A percentile compares a stretch with the other conserved stretches of the same genome.
phyloP scores from a whole-genome alignment of 768 basidiomycete genomes.

The Hortiboletus flavorubellus region DNA sequence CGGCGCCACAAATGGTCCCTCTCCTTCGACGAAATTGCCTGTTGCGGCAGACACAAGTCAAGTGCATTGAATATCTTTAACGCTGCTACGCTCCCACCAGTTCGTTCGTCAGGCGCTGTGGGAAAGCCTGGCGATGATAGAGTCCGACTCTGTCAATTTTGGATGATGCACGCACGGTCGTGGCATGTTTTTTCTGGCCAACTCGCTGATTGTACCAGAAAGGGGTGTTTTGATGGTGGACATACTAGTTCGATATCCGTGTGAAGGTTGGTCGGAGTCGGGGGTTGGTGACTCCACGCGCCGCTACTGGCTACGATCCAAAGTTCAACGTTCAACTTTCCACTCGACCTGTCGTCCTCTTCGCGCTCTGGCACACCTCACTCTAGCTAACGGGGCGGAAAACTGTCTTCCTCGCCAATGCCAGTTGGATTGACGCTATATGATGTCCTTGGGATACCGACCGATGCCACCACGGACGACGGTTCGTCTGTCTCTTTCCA shows the following conservation, averaged over 20 bases:
- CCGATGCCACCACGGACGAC: conserved; percentile 48
- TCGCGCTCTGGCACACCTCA: neutral
- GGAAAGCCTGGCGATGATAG: neutral
- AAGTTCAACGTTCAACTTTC: neutral
- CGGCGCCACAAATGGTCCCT: conserved; percentile 25
- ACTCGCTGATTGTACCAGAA: too few species aligned
- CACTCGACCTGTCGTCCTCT: neutral
- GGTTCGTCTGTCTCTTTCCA: conserved; percentile 32
- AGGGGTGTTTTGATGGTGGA: too few species aligned
- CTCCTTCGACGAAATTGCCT: conserved; percentile 28
- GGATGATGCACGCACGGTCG: neutral
- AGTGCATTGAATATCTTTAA: neutral
- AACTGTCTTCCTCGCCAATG: conserved; percentile 18
- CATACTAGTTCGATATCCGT: neutral
- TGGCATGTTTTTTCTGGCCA: too few species aligned
- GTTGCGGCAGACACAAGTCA: neutral
- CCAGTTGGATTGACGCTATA: conserved; percentile 35
- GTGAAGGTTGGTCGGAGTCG: conserved; percentile 3
- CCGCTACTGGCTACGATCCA: neutral
- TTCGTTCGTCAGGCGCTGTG: neutral
- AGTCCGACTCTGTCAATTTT: neutral
- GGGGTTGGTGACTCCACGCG: neutral
- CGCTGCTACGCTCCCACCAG: neutral
- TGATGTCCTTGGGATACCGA: conserved; percentile 44
- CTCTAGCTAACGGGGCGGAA: neutral